Percentiles rank a stretch among this genome's conserved stretches.
Conservation (phyloP, 129 eudicot genomes). For the Arctium lappa region DNA sequence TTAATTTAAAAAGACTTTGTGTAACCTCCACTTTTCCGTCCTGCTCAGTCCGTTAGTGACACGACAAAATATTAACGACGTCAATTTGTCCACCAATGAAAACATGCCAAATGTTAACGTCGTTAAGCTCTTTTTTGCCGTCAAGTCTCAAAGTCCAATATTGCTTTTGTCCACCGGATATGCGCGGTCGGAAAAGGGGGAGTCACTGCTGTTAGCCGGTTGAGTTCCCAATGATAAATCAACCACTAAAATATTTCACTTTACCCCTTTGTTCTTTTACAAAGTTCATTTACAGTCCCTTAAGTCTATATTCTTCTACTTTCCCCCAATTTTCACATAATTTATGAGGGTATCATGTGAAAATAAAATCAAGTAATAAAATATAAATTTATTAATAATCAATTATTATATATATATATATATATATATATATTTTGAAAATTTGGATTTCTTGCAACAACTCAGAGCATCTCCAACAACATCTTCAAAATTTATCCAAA, state of each 20-base stretch:
- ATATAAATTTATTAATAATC: background rate
- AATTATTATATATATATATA: background rate
- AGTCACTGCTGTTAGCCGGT: conserved; percentile 2
- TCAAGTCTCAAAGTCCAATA: background rate
- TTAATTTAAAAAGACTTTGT: background rate
- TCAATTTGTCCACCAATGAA: conserved; percentile 15
- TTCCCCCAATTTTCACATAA: no score
- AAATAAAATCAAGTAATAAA: background rate
- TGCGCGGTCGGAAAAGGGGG: conserved; percentile 18
- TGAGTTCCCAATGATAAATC: background rate
- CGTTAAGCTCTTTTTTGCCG: conserved; percentile 6
- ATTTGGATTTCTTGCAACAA: background rate
- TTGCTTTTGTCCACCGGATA: conserved; percentile 18
- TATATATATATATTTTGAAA: background rate
- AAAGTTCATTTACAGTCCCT: background rate
- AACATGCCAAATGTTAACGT: conserved; percentile 1
- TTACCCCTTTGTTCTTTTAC: background rate
- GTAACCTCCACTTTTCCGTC: background rate
- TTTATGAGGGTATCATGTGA: background rate
- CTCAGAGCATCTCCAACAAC: no score
- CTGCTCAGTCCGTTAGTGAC: background rate
- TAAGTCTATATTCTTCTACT: background rate
- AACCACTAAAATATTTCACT: background rate
- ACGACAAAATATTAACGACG: conserved; percentile 14
- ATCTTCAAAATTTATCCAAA: no score